These are phyloP conservation scores for Vitis amurensis DNA, from an alignment of 164 flowering plant species.

Conservation along the genomic window DNA sequence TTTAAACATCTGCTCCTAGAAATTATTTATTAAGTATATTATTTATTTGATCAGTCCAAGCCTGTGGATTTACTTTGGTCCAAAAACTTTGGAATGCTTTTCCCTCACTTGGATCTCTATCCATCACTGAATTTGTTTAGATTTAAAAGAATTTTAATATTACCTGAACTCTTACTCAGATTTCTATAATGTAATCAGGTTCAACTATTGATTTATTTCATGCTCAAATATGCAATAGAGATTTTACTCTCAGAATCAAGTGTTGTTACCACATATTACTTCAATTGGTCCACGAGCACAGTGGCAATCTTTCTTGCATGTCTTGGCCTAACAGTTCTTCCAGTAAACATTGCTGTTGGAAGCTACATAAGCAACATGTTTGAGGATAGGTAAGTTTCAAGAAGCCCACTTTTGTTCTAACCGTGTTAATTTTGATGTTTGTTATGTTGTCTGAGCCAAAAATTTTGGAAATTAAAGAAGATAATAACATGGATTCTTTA, in stretches of 20 bases:
- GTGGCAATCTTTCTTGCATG: constrained; percentile 67
- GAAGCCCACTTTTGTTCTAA: not conserved
- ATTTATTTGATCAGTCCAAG: not conserved
- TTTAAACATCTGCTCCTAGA: no score
- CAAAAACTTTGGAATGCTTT: not conserved
- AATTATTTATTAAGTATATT: not conserved
- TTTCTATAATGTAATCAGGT: constrained; percentile 40
- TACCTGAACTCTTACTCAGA: not conserved
- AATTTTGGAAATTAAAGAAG: no score
- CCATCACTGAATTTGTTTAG: no score
- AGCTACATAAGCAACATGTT: constrained; percentile 79
- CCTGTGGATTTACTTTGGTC: not conserved
- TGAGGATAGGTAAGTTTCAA: constrained; percentile 56
- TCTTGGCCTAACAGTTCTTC: constrained; percentile 73
- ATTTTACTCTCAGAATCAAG: constrained; percentile 73
- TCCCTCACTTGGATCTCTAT: no score
- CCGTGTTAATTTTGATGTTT: not conserved
- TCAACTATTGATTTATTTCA: constrained; percentile 70
- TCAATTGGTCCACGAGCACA: constrained; percentile 57
- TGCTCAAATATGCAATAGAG: constrained; percentile 80
- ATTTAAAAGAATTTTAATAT: no score
- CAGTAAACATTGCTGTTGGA: constrained; percentile 67
- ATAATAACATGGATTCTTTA: no score
- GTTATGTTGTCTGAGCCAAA: no score
- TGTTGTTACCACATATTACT: constrained; percentile 64